phyloP scores from a whole-genome alignment of 306 rosid species.

The Carpinus fangiana region DNA sequence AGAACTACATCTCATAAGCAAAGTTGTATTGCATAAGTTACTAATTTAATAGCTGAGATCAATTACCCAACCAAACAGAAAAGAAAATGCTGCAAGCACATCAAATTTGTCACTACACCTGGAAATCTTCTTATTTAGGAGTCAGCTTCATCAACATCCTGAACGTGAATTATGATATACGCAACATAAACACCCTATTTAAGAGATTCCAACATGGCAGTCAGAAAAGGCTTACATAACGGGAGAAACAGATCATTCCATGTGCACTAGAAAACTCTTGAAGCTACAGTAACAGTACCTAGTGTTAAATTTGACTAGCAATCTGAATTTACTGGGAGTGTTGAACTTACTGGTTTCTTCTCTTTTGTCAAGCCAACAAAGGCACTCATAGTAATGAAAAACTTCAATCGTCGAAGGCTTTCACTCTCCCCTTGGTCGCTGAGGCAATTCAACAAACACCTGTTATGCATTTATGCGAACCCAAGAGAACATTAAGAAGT shows the following conservation, averaged over 20 bases:
- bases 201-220: slow-evolving; percentile 57
- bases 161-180: slow-evolving; percentile 53
- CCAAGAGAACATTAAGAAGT: too few species aligned
- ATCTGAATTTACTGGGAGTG: slow-evolving; percentile 3
- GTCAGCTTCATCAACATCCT: slow-evolving; percentile 73
- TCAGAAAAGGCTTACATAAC: slow-evolving; percentile 55
- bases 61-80: slow-evolving; percentile 45
- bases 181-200: slow-evolving; percentile 67
- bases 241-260: slow-evolving; percentile 54
- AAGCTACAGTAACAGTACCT: slow-evolving; percentile 46
- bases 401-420: too few species aligned
- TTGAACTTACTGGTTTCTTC: too few species aligned
- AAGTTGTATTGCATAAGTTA: slow-evolving; percentile 39
- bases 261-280: slow-evolving; percentile 43
- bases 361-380: too few species aligned
- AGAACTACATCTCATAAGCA: slow-evolving; percentile 33
- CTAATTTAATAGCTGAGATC: slow-evolving; percentile 45
- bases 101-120: slow-evolving; percentile 62
- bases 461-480: too few species aligned
- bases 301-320: slow-evolving; percentile 34
- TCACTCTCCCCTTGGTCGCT: too few species aligned
- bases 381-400: too few species aligned
- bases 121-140: slow-evolving; percentile 59
- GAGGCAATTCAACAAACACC: too few species aligned
- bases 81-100: slow-evolving; percentile 50